Evolutionary conservation across 805 yeast genomes (phyloP).

Genomic region (Candida cerambycidarum): DNA sequence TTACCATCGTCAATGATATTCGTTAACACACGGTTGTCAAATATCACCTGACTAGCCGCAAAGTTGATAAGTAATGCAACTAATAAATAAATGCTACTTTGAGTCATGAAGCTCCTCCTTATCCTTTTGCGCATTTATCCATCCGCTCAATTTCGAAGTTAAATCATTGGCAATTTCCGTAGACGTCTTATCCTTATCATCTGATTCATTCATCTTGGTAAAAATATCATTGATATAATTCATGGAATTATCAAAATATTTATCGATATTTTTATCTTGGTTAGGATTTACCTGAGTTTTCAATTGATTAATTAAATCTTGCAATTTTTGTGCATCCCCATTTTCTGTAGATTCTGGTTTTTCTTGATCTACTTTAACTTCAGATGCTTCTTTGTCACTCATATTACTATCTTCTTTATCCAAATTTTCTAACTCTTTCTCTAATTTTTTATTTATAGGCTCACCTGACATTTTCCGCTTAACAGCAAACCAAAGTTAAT

Average conservation of each 20-base stretch:
- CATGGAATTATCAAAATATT: constrained; percentile 27
- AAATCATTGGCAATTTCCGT: constrained; percentile 37
- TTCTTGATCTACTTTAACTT: constrained; percentile 1
- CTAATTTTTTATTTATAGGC: constrained; percentile 2
- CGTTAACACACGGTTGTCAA: background rate
- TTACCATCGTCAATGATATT: background rate
- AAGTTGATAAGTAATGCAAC: background rate
- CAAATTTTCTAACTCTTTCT: background rate
- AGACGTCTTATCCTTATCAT: constrained; percentile 34
- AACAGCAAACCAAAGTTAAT: background rate
- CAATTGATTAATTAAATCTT: constrained; percentile 9
- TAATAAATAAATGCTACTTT: background rate
- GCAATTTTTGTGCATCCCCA: constrained; percentile 5
- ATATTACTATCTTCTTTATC: background rate
- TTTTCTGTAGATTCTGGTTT: background rate
- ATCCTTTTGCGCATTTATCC: constrained; percentile 22
- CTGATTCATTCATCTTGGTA: constrained; percentile 28
- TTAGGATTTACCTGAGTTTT: constrained; percentile 26
- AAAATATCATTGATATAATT: constrained; percentile 26
- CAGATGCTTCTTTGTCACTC: background rate
- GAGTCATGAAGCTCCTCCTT: background rate
- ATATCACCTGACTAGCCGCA: background rate
- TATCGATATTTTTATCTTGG: constrained; percentile 26
- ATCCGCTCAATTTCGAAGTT: constrained; percentile 23
- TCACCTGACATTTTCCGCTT: background rate